Base-by-base conservation (phyloP, 2,329 filamentous ascomycete species). In the Trichothecium sympodiale region DNA sequence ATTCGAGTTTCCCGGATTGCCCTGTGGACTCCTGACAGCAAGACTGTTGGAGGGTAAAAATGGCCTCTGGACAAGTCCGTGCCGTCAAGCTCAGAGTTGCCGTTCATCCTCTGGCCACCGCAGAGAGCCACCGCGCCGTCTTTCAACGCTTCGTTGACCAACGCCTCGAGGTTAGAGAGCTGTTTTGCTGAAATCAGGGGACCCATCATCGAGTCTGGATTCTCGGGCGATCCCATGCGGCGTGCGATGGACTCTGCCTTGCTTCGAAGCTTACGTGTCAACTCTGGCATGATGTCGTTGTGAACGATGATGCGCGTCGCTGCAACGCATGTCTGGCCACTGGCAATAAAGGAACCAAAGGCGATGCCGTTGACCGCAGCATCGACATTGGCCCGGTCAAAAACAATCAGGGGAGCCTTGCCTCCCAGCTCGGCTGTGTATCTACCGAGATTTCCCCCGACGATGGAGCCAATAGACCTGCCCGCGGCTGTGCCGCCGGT, bases 301-400 rank as follows among this genome's bases (percentile, higher is more conserved):
- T 91, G 78, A 4, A 95, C 88, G 50, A 95, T 96, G 17, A 95
- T 77, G 23, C 89, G 73, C 62, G 96, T 89, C 37, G 95, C 69
- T 17, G 85, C 83, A 60, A 89, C 95, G 67, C 89, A 96, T 54
- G 85, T 94, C 65, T 96, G 89, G 14, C 89, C 89, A 35, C 88
- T 94, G 64, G 95, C 96, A 69, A 95, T 95, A 38, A 96, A 69
- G 13, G 86, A 80, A 15, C 89, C 89, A 48, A 95, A 89, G 9
- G 95, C 86, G 49, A 96, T 89, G 59, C 95, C 86, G 46, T 83
- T 87, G 0, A 89, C 77, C 12, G 79, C 77, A 28, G 76, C 69
- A 38, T 77, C 71, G 16, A 83, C 53, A 43, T 82, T 70, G 1
- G 78, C 78, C 38, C 75, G 65, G 25, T 71, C 64, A 45, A 83